Evolutionary conservation across 2,329 filamentous ascomycete genomes (phyloP).

Genomic region (Dichotomopilus funicola): DNA sequence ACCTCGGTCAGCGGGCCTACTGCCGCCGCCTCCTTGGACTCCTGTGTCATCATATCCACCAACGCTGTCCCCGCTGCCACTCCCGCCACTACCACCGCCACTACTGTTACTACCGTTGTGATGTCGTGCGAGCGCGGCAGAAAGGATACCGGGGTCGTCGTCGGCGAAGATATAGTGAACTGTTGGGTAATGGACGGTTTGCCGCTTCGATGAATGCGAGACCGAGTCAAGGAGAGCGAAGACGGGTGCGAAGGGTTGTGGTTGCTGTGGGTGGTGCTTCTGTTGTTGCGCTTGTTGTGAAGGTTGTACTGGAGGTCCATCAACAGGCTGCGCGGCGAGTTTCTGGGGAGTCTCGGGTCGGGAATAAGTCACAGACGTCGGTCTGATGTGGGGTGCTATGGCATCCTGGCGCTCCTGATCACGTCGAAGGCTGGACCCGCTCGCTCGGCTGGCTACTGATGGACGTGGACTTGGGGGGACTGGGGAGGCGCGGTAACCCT

Average conservation of each 20-base stretch:
- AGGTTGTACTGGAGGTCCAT: slow-evolving; percentile 13
- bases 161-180: slow-evolving; percentile 92
- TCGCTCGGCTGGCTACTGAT: slow-evolving; percentile 22
- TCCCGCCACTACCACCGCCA: slow-evolving; percentile 20
- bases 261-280: no score
- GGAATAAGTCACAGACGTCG: slow-evolving; percentile 15
- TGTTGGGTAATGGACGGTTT: slow-evolving; percentile 69
- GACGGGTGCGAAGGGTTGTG: slow-evolving; percentile 62
- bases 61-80: slow-evolving; percentile 1
- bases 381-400: slow-evolving; percentile 9
- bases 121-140: slow-evolving; percentile 52
- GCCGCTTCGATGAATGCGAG: slow-evolving; percentile 45
- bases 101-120: slow-evolving; percentile 21
- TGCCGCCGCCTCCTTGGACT: no score
- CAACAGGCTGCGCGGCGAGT: background rate
- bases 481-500: slow-evolving; percentile 13
- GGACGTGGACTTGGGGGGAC: slow-evolving; percentile 22
- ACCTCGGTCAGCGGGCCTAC: slow-evolving; percentile 33
- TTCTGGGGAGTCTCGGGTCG: slow-evolving; percentile 13
- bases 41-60: no score
- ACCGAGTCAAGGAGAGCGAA: slow-evolving; percentile 79
- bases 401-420: slow-evolving; percentile 18
- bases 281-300: slow-evolving; percentile 25
- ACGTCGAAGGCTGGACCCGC: slow-evolving; percentile 21
- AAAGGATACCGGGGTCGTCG: slow-evolving; percentile 75